Percentiles rank a stretch among this genome's conserved stretches.
Evolutionary conservation across 768 basidiomycete genomes (phyloP).

Genomic region (Kondoa subrosea): DNA sequence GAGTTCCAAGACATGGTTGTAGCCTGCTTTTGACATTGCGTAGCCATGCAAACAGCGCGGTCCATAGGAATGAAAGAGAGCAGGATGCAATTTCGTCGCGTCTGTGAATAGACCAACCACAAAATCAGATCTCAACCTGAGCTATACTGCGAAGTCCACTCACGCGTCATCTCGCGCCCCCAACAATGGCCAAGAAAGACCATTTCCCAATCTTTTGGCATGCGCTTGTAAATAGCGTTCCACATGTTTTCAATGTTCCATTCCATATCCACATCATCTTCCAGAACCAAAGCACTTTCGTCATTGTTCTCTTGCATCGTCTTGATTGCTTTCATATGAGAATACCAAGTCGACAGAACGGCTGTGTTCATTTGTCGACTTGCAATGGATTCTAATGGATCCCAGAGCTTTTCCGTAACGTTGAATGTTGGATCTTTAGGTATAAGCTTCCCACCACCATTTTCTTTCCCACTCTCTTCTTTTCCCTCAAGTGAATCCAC

Average conservation of each 20-base stretch:
- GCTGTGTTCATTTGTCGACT: slow-evolving; percentile 25
- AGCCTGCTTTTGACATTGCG: slow-evolving; percentile 22
- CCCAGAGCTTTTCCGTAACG: slow-evolving; percentile 21
- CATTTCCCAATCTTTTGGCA: slow-evolving; percentile 23
- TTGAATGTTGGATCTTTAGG: slow-evolving; percentile 17
- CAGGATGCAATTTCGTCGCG: slow-evolving; percentile 26
- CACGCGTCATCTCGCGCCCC: slow-evolving; percentile 24
- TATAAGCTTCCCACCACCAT: slow-evolving; percentile 11
- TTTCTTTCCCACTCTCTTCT: neutral
- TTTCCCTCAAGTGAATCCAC: slow-evolving; percentile 11
- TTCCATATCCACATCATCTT: slow-evolving; percentile 29
- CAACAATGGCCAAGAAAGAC: slow-evolving; percentile 27
- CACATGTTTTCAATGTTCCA: slow-evolving; percentile 28
- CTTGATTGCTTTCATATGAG: slow-evolving; percentile 26
- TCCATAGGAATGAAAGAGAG: slow-evolving; percentile 21
- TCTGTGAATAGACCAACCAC: slow-evolving; percentile 13
- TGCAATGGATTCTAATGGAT: slow-evolving; percentile 20
- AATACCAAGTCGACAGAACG: slow-evolving; percentile 27
- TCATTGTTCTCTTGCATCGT: slow-evolving; percentile 23
- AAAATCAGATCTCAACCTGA: neutral
- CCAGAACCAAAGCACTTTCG: slow-evolving; percentile 24
- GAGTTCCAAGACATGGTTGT: slow-evolving; percentile 18
- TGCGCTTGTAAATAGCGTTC: slow-evolving; percentile 21
- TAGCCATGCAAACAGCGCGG: slow-evolving; percentile 28
- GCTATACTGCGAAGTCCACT: slow-evolving; percentile 2